Conservation (phyloP, 2,329 filamentous ascomycete species). For the Sclerotinia trifoliorum region DNA sequence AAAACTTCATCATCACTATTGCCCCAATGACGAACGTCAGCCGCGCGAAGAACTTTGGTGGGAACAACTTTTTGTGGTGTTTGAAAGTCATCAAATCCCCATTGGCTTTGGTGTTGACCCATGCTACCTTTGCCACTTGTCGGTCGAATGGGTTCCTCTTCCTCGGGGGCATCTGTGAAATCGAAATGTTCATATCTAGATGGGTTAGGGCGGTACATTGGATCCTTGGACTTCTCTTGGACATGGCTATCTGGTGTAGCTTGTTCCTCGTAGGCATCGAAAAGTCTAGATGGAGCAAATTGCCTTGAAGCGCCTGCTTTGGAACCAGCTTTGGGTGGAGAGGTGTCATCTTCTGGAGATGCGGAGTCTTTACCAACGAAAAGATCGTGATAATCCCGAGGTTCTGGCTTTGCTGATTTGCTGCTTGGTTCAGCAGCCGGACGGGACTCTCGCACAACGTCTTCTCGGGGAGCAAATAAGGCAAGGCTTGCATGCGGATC, state of each 20-base stretch:
- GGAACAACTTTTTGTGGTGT: conserved; percentile 74
- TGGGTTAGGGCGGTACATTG: conserved; percentile 61
- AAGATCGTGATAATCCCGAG: conserved; percentile 68
- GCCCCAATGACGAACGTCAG: conserved; percentile 75
- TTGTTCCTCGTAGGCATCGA: conserved; percentile 58
- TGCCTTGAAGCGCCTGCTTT: conserved; percentile 61
- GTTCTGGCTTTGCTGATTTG: conserved; percentile 67
- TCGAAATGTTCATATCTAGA: conserved; percentile 86
- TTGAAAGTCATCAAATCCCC: conserved; percentile 84
- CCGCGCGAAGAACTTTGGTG: conserved; percentile 61
- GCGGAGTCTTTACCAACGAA: conserved; percentile 50
- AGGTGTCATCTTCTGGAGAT: conserved; percentile 28
- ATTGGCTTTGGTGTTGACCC: conserved; percentile 69
- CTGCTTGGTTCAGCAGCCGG: conserved; percentile 59
- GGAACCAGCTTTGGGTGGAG: conserved; percentile 42
- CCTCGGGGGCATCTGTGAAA: conserved; percentile 62
- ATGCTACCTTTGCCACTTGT: conserved; percentile 37
- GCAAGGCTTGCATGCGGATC: conserved; percentile 71
- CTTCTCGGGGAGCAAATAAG: conserved; percentile 70
- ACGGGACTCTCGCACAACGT: conserved; percentile 51
- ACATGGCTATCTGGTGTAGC: conserved; percentile 42
- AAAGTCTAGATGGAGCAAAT: conserved; percentile 61
- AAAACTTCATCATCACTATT: conserved; percentile 63
- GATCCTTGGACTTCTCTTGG: conserved; percentile 45
- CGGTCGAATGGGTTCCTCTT: conserved; percentile 32